Evolutionary conservation across 2,329 filamentous ascomycete species (phyloP), one percentile per base, ranked within the genome.

Genomic region (Colletotrichum zoysiae): DNA sequence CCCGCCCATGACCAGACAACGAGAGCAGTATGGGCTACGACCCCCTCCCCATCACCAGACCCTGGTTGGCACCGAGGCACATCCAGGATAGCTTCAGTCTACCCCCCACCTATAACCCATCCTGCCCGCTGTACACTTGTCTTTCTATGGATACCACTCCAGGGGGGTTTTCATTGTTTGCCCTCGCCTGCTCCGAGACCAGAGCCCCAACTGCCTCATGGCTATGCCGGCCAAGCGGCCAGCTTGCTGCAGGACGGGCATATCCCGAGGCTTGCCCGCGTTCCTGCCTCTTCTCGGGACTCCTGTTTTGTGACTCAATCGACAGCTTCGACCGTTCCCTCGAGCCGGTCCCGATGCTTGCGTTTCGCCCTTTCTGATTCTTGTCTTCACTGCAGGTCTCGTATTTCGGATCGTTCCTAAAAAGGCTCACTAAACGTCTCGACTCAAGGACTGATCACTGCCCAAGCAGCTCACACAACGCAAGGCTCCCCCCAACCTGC

Each of bases 61-160:
- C 56, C 50, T 67, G 56, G 60, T 40, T 44, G 67, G 65, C 70
- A 65, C 65, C 55, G 67, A 66, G 62, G 60, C 67, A 60, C 33
- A 56, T 42, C 57, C 61, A 61, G 66, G 67, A 73, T 73, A 71
- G 50, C 70, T 66, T 73, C 67, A 71, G 57, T 33, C 61, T 62
- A 23, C 60, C 67, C 69, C 70, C 67, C 69, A 53, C 56, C 33
- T 46, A 38, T 51, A 53, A 44, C 46, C 65, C 70, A 50, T 72
- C 30, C 20, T 33, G 65, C 48, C 42, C 48, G 38, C 55, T 70
- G 16, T 50, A n/a, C 30, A 40, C 44, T 59, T 18, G 51, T 55
- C 26, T 56, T 55, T 55, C n/a, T 65, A 72, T 60, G 55, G 65
- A 42, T 56, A 56, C 70, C 60, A 40, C 30, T 60, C 23, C 55